Evolutionary conservation across 768 basidiomycete species (phyloP).

Genomic region (Pleurotus tuber-regium): DNA sequence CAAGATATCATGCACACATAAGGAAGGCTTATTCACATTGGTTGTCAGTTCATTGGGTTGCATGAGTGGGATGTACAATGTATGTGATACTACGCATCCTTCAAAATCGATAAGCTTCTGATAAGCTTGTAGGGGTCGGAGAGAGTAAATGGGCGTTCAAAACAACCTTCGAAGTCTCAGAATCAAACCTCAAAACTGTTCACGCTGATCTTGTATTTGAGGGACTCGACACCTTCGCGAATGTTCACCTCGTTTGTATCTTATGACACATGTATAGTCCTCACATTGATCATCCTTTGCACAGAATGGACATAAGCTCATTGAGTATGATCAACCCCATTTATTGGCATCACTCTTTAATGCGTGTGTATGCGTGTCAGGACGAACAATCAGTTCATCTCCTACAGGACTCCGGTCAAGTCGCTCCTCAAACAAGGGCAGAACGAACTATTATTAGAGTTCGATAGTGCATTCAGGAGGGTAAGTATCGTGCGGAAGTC

Average conservation of each 20-base stretch:
- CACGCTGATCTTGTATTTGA: conserved; percentile 83
- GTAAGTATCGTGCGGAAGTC: conserved; percentile 25
- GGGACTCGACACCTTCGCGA: conserved; percentile 87
- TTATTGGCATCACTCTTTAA: conserved; percentile 3
- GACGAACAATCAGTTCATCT: conserved; percentile 83
- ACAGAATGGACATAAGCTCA: conserved; percentile 73
- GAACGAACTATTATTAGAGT: conserved; percentile 71
- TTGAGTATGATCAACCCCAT: conserved; percentile 42
- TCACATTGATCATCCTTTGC: neutral
- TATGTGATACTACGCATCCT: conserved; percentile 29
- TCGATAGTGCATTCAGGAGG: conserved; percentile 73
- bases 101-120: no score
- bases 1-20: neutral
- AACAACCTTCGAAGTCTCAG: conserved; percentile 53
- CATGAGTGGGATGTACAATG: conserved; percentile 93
- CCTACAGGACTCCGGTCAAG: conserved; percentile 64
- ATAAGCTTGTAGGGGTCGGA: conserved; percentile 93
- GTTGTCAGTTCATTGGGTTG: conserved; percentile 63
- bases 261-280: neutral
- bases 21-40: neutral
- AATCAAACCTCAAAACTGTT: conserved; percentile 39
- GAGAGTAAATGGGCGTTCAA: conserved; percentile 86
- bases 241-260: conserved; percentile 59
- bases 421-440: conserved; percentile 44
- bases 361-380: conserved; percentile 28